Conservation (phyloP, 2,329 filamentous ascomycete genomes). For the Fusarium lateritium region DNA sequence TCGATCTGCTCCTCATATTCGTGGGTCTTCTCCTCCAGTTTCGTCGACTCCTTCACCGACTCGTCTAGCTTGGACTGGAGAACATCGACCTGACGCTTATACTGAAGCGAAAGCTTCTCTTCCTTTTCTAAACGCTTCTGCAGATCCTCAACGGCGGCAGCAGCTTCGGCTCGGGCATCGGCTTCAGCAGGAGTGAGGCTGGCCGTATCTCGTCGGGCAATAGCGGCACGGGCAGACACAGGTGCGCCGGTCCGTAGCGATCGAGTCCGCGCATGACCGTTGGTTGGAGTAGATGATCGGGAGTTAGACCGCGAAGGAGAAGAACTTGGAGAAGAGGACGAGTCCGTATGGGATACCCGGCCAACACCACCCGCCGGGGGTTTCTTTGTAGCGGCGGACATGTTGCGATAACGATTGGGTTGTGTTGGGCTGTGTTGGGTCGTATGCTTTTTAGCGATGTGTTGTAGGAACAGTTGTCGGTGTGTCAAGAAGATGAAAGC, state of each 20-base stretch:
- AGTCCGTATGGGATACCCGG: slow-evolving; percentile 60
- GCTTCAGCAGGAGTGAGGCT: slow-evolving; percentile 70
- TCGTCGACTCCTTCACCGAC: slow-evolving; percentile 83
- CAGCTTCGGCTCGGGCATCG: slow-evolving; percentile 83
- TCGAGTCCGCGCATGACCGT: slow-evolving; percentile 68
- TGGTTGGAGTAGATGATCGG: slow-evolving; percentile 62
- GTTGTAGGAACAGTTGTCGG: slow-evolving; percentile 31
- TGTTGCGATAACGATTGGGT: slow-evolving; percentile 50
- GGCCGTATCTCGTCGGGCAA: slow-evolving; percentile 69
- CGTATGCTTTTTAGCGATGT: slow-evolving; percentile 28
- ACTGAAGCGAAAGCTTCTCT: slow-evolving; percentile 82
- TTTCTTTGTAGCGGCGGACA: slow-evolving; percentile 70
- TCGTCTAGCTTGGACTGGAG: slow-evolving; percentile 91
- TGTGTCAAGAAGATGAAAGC: slow-evolving; percentile 24
- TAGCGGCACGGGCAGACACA: slow-evolving; percentile 81
- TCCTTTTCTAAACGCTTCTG: slow-evolving; percentile 86
- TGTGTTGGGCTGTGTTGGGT: slow-evolving; percentile 29
- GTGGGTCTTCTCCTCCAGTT: slow-evolving; percentile 89
- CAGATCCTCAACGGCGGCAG: slow-evolving; percentile 85
- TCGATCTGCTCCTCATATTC: slow-evolving; percentile 90
- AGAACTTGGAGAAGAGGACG: slow-evolving; percentile 51
- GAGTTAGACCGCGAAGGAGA: slow-evolving; percentile 57
- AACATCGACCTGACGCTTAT: slow-evolving; percentile 86
- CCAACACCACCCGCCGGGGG: slow-evolving; percentile 65
- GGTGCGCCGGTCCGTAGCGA: slow-evolving; percentile 76